phyloP scores from a whole-genome alignment of 176 grass and related monocot genomes.

The Bonia amplexicaulis region DNA sequence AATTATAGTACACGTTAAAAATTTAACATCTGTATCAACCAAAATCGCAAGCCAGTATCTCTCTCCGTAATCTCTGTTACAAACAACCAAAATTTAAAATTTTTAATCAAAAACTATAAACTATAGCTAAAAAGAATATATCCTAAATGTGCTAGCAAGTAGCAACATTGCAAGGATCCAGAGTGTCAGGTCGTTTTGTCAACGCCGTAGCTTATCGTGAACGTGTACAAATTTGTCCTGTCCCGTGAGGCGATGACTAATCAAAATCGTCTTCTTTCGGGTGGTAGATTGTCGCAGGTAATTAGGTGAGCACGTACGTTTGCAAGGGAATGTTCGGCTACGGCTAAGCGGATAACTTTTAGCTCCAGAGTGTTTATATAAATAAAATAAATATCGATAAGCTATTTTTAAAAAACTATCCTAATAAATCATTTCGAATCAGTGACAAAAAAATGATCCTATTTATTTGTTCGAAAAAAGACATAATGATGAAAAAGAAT shows the following conservation, averaged over 20 bases:
- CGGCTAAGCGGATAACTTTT: fast-evolving
- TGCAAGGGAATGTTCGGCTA: neutral
- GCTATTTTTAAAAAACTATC: fast-evolving
- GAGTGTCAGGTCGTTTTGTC: neutral
- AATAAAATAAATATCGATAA: fast-evolving
- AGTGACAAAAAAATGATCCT: fast-evolving
- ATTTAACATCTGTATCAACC: too few species aligned
- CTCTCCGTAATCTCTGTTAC: too few species aligned
- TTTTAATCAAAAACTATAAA: too few species aligned
- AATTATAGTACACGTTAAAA: too few species aligned
- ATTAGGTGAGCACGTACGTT: neutral
- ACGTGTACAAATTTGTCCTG: neutral
- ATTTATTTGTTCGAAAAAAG: too few species aligned
- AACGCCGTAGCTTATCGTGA: neutral
- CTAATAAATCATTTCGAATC: fast-evolving
- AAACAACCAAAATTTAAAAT: too few species aligned
- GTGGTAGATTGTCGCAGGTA: neutral
- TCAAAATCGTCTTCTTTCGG: neutral
- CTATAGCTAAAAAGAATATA: too few species aligned
- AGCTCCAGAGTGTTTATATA: too few species aligned
- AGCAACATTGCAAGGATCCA: neutral
- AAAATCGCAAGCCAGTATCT: too few species aligned
- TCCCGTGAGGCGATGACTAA: neutral
- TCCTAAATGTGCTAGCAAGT: neutral
- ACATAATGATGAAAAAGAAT: too few species aligned